Percentiles rank a stretch among this genome's conserved stretches.
These are phyloP conservation scores for Aspergillus ellipticus DNA, from an alignment of 495 filamentous ascomycete genomes.

Conservation along the genomic window DNA sequence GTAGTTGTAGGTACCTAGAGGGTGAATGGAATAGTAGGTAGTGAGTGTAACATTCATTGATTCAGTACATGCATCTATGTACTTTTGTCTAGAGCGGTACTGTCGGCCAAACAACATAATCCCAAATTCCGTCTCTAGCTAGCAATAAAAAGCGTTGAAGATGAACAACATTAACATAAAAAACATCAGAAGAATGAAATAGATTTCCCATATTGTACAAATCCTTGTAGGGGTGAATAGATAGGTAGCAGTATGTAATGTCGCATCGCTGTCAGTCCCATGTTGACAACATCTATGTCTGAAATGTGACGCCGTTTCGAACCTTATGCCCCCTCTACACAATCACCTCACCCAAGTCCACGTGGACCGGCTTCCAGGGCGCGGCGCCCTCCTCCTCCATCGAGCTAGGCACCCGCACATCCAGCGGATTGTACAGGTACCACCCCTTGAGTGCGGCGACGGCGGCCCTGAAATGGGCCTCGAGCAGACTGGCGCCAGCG, in stretches of 20 bases:
- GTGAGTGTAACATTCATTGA: constrained; percentile 20
- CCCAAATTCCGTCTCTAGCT: background rate
- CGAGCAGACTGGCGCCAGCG: constrained; percentile 65
- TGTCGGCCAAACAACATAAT: constrained; percentile 3
- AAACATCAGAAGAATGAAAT: constrained; percentile 39
- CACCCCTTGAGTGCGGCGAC: constrained; percentile 83
- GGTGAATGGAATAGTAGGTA: constrained; percentile 10
- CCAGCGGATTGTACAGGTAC: constrained; percentile 87
- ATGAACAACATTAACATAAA: constrained; percentile 27
- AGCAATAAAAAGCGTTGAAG: constrained; percentile 14
- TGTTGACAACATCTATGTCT: constrained; percentile 4
- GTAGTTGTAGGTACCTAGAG: background rate
- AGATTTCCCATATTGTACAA: constrained; percentile 45
- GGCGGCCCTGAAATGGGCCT: constrained; percentile 73
- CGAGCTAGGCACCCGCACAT: constrained; percentile 73
- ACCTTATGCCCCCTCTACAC: constrained; percentile 44
- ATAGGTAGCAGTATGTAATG: constrained; percentile 14
- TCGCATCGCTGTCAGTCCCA: constrained; percentile 5
- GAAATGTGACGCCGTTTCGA: constrained; percentile 21
- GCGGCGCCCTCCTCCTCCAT: constrained; percentile 62
- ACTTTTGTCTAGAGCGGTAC: constrained; percentile 23
- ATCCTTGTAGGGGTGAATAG: constrained; percentile 32
- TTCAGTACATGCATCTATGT: constrained; percentile 23
- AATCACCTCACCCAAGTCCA: constrained; percentile 89
- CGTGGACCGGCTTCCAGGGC: constrained; percentile 75